phyloP scores from a whole-genome alignment of 192 early-diverging fungal genomes.

The Coemansia aciculifera region DNA sequence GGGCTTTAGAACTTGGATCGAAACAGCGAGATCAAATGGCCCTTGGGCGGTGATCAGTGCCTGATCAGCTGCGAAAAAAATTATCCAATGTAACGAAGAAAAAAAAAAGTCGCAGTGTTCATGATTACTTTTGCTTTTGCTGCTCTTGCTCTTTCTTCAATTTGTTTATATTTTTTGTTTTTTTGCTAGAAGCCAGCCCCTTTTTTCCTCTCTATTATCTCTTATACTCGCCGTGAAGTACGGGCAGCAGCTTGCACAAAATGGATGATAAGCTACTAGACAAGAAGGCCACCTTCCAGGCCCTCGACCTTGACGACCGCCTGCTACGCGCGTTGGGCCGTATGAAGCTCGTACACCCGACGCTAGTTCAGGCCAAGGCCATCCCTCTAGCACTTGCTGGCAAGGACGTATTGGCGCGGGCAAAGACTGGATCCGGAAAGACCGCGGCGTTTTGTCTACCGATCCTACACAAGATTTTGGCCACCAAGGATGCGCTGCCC shows the following conservation, averaged over 20 bases:
- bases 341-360: constrained; percentile 81
- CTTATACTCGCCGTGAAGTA: neutral
- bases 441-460: constrained; percentile 94
- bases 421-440: constrained; percentile 95
- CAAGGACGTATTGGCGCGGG: constrained; percentile 90
- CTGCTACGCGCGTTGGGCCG: constrained; percentile 83
- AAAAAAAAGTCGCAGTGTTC: neutral
- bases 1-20: neutral
- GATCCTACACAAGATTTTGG: constrained; percentile 86
- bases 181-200: neutral
- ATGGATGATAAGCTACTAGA: constrained; percentile 58
- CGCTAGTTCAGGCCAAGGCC: constrained; percentile 82
- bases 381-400: constrained; percentile 91
- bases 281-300: constrained; percentile 54
- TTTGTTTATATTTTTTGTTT: neutral
- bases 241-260: neutral
- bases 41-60: neutral
- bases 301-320: constrained; percentile 84
- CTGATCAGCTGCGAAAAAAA: constrained; percentile 6
- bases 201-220: neutral
- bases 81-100: neutral
- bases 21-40: neutral
- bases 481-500: constrained; percentile 61
- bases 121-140: neutral
- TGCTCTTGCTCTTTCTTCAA: neutral